These are phyloP conservation scores for Annona squamosa DNA, from an alignment of 164 flowering plant species.

Conservation along the genomic window DNA sequence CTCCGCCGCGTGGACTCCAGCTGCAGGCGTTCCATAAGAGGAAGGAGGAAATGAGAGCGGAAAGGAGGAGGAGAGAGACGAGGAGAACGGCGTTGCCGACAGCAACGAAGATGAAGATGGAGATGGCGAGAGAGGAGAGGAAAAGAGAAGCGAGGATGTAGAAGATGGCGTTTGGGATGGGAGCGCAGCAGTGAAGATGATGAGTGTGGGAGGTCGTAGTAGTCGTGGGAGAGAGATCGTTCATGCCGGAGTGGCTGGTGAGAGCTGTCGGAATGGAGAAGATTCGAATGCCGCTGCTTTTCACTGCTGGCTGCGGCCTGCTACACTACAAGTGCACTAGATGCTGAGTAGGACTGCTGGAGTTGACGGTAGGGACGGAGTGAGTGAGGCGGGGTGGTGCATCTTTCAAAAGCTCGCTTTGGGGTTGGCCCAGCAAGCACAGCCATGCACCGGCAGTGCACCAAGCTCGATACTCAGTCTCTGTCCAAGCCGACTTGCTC, in stretches of 20 bases:
- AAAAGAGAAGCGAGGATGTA: constrained; percentile 33
- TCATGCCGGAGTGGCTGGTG: constrained; percentile 17
- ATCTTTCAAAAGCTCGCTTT: neutral
- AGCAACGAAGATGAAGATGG: constrained; percentile 41
- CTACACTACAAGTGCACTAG: neutral
- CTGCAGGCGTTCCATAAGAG: constrained; percentile 36
- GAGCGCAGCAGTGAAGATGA: constrained; percentile 19
- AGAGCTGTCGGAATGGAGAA: neutral
- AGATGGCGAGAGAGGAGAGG: constrained; percentile 28
- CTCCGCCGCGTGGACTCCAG: constrained; percentile 18
- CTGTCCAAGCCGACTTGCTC: too few relatives aligned
- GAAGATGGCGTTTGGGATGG: constrained; percentile 31
- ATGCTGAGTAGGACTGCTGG: neutral
- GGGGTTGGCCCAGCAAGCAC: neutral
- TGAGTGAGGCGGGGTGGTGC: neutral
- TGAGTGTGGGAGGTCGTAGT: constrained; percentile 1
- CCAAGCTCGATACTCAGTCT: too few relatives aligned
- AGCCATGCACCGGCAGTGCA: too few relatives aligned
- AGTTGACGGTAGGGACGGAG: neutral
- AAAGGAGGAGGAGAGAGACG: constrained; percentile 28
- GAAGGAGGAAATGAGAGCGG: constrained; percentile 31
- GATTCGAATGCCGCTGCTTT: neutral
- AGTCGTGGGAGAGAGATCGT: constrained; percentile 36
- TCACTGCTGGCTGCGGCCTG: too few relatives aligned
- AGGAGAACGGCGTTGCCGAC: constrained; percentile 50